Base-by-base conservation (phyloP, 108 stramenopile genomes). In the Chaetoceros muelleri region DNA sequence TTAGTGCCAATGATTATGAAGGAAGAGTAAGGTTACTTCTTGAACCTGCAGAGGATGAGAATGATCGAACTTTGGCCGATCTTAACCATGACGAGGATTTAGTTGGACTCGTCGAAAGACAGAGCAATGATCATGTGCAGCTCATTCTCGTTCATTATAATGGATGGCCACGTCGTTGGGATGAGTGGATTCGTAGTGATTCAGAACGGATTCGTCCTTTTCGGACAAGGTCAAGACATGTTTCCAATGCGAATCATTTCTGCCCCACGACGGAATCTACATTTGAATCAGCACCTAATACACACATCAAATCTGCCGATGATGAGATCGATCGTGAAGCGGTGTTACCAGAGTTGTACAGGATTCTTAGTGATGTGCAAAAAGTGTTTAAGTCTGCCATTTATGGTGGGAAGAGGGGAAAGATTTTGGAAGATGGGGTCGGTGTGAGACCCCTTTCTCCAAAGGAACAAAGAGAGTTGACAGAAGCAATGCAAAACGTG, bases 131-230 rank as follows among this genome's bases (percentile, higher is more conserved):
- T 3, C 72, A 70, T 21, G 82, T 87, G 2, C 79, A 87, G 56
- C 64, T 92, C 7, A 57, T 90, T 24, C 66, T 82, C 21, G 84
- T 98, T 45, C 95, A 96, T 68, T 98, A 98, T 87, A 95, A 97
- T 69, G 98, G 98, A 28, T 98, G 98, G 98, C 96, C 98, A 0
- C 72, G 81, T 30, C 82, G 96, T 13, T 98, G 98, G 98, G 96
- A 98, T 74, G 98, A 98, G 71, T 96, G 92, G 92, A 82, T 95
- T 30, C 65, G 87, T 1, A 78, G 76, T 48, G 93, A 95, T 69
- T 87, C 85, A 22, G 81, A 76, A 46, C 67, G 93, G n/a, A 69
- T 95, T 26, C 74, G 87, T 24, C 93, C 87, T 2, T 95, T 95
- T 67, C 79, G 93, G 22, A 86, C 85, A 10, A 61, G 87, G 27